phyloP scores from a whole-genome alignment of 2,329 filamentous ascomycete genomes.

The Neofusicoccum umdonicola region DNA sequence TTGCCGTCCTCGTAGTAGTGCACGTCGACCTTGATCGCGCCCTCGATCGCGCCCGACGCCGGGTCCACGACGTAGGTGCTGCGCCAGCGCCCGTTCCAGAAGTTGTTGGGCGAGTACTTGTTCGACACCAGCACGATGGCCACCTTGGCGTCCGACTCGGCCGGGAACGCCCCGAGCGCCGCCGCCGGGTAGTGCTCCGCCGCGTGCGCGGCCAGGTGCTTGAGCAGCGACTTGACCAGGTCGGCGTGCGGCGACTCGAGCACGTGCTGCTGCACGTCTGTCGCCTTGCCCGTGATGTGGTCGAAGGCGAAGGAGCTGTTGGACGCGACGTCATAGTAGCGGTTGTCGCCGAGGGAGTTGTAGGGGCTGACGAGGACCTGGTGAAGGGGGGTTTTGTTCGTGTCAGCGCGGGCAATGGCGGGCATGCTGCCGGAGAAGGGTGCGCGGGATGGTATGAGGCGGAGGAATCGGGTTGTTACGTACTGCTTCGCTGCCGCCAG shows the following conservation, averaged over 20 bases:
- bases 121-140: conserved; percentile 86
- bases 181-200: conserved; percentile 85
- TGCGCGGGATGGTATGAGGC: not conserved
- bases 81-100: conserved; percentile 98
- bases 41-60: conserved; percentile 62
- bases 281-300: conserved; percentile 80
- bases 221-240: conserved; percentile 79
- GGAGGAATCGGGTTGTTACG: conserved; percentile 20
- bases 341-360: conserved; percentile 74
- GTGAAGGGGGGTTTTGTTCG: not conserved
- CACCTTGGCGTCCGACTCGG: conserved; percentile 68
- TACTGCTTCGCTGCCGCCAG: conserved; percentile 78
- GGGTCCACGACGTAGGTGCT: conserved; percentile 79
- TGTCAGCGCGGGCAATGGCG: not conserved
- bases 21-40: conserved; percentile 87
- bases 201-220: conserved; percentile 72
- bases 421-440: not conserved
- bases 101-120: conserved; percentile 98
- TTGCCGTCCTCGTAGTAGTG: conserved; percentile 99
- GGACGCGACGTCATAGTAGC: conserved; percentile 89
- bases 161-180: conserved; percentile 79
- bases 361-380: conserved; percentile 79
- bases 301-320: conserved; percentile 87
- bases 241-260: conserved; percentile 75
- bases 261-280: conserved; percentile 73